Evolutionary conservation across 768 basidiomycete genomes (phyloP), one percentile per base, ranked within the genome.

Genomic region (Exidia glandulosa): DNA sequence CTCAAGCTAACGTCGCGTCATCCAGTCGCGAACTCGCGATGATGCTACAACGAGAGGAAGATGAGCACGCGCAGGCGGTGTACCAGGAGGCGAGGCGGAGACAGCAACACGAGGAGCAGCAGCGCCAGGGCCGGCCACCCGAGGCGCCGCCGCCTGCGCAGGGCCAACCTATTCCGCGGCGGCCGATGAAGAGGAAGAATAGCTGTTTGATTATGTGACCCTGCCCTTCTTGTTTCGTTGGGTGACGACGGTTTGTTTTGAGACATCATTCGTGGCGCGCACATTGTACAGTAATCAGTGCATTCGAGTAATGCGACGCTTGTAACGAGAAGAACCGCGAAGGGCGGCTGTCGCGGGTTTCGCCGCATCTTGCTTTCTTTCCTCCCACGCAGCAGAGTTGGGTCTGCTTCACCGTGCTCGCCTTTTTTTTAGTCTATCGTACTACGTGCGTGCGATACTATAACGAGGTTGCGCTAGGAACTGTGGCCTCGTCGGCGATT

Each of bases 1-100:
- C 16, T 55, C 10, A 25, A 13, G 32, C 52, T 10, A 48, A 56
- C 65, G 59, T 63, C 32, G 58, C 48, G 41, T 55, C 30, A 5
- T 54, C 19, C 65, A 91, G 87, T 66, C 78, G 76, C 33, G 82
- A 79, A 6, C 76, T 94, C 0, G 93, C 93, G 3, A 77, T 76
- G 54, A 86, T 86, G 62, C 72, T 96, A 2, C 93, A 94, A 68
- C 81, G 80, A 1, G 88, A 92, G 63, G 93, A 94, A 71, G 85
- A 94, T 48, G 77, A 76, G 2, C 71, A 59, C 10, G 71, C 72
- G 12, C 70, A 68, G 9, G 67, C 68, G 6, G 58, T 62, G 10
- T 57, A 37, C 56, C 54, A 62, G 1, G 65, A 59, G 65, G 64
- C 65, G 57, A 59, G 56, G 32, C 64, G 59, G 2, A 61, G 61